These are phyloP conservation scores for Aspergillus costaricaensis DNA, from an alignment of 2,329 filamentous ascomycete genomes.

Conservation along the genomic window DNA sequence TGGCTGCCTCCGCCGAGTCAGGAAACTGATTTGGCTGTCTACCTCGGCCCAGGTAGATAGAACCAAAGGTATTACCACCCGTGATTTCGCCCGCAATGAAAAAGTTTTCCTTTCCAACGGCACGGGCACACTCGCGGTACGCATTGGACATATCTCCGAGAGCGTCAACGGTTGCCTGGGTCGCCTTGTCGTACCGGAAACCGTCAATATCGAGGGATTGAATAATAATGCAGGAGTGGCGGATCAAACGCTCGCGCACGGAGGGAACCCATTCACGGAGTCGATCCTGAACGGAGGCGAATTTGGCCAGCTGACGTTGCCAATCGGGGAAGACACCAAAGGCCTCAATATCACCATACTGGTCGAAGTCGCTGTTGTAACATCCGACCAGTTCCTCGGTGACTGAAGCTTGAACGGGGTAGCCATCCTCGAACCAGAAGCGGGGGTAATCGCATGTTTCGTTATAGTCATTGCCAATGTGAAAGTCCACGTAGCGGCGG, in stretches of 20 bases:
- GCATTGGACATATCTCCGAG: slow-evolving; percentile 59
- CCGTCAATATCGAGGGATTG: slow-evolving; percentile 63
- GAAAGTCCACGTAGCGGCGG: slow-evolving; percentile 60
- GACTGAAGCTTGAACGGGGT: slow-evolving; percentile 50
- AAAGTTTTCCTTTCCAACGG: slow-evolving; percentile 62
- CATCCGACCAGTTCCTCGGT: slow-evolving; percentile 54
- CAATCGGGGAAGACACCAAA: slow-evolving; percentile 65
- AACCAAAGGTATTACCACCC: slow-evolving; percentile 60
- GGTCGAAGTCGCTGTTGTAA: slow-evolving; percentile 64
- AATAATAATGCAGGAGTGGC: slow-evolving; percentile 64
- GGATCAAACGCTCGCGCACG: slow-evolving; percentile 58
- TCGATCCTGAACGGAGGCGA: slow-evolving; percentile 66
- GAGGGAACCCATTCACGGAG: slow-evolving; percentile 63
- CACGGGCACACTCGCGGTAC: slow-evolving; percentile 57
- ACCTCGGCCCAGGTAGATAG: slow-evolving; percentile 63
- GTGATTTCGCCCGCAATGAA: slow-evolving; percentile 65
- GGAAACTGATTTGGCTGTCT: slow-evolving; percentile 56
- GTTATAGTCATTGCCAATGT: slow-evolving; percentile 55
- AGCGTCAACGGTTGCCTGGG: slow-evolving; percentile 63
- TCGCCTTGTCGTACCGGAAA: slow-evolving; percentile 66
- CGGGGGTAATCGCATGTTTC: slow-evolving; percentile 58
- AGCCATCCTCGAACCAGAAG: slow-evolving; percentile 62
- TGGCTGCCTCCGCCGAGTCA: slow-evolving; percentile 48
- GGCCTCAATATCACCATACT: slow-evolving; percentile 64
- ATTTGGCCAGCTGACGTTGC: slow-evolving; percentile 64